Evolutionary conservation across 2,329 filamentous ascomycete genomes (phyloP), one percentile per base, ranked within the genome.

Genomic region (Myriosclerotinia curreyana): DNA sequence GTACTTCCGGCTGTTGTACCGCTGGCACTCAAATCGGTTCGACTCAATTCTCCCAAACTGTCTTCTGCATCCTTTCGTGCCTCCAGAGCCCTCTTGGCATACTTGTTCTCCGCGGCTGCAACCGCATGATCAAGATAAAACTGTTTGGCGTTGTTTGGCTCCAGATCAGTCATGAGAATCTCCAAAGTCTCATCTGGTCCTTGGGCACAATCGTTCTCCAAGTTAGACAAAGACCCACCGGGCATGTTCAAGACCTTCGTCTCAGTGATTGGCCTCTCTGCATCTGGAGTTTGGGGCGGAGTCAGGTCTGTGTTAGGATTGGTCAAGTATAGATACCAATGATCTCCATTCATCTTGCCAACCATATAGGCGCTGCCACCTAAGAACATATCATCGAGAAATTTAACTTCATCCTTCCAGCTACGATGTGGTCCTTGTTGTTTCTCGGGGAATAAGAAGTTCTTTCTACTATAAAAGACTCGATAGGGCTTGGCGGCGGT

Each of bases 321-420:
- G 15, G 95, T 98, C 73, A 98, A 88, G 79, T 99, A 99, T 64
- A 99, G 81, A 76, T 98, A 98, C 95, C 95, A 99, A 73, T 99
- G 95, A 77, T 99, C 95, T 65, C 95, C 94, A 72, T 99, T 99
- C 94, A 98, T 98, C 80, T 97, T 98, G 74, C 95, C 95, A 69
- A 99, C 96, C 93, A 98, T 96, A 78, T 99, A 99, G 59, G 95
- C 95, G 77, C 94, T 98, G 63, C 95, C 95, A 64, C 91, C 89
- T 67, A 90, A 82, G 75, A 99, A 97, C 77, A 93, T 91, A 75
- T 90, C 89, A 78, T 99, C 95, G 68, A 99, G 83, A 72, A 89
- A 96, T 72, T 88, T 89, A 74, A 98, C 94, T 76, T 99, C 95
- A 75, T 97, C 90, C 71, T 92, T 90, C 95, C 95, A 99, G 86